Percentiles rank a stretch among this genome's conserved stretches.
Evolutionary conservation across 805 yeast genomes (phyloP).

Genomic region (Lipomyces yamadae): DNA sequence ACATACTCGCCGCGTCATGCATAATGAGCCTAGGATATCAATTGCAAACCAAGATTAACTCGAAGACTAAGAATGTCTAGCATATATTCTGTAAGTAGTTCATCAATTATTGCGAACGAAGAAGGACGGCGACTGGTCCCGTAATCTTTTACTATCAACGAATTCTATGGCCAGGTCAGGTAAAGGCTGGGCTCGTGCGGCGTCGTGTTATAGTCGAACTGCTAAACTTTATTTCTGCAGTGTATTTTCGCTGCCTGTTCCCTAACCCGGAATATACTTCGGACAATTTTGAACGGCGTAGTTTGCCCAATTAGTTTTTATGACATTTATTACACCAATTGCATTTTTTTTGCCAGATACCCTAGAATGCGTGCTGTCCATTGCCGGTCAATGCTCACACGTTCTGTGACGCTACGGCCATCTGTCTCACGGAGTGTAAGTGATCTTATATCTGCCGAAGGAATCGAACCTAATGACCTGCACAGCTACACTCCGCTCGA

Average conservation of each 20-base stretch:
- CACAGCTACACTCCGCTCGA: background rate
- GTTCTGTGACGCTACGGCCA: background rate
- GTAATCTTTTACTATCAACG: too few relatives aligned
- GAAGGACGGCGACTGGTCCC: too few relatives aligned
- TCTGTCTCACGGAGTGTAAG: constrained; percentile 1
- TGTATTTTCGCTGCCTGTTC: background rate
- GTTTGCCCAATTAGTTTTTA: background rate
- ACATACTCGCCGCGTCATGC: constrained; percentile 36
- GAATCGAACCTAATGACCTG: background rate
- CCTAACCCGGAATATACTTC: background rate
- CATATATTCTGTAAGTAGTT: background rate
- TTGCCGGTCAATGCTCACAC: background rate
- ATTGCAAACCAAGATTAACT: background rate
- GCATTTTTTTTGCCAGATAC: background rate
- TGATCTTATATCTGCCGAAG: background rate
- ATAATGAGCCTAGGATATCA: constrained; percentile 5
- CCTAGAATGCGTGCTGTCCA: background rate
- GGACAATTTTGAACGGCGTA: too few relatives aligned
- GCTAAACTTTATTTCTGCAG: background rate
- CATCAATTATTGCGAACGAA: background rate
- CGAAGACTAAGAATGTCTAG: background rate
- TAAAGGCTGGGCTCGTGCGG: background rate
- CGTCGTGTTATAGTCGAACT: background rate
- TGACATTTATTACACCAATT: background rate
- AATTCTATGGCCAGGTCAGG: too few relatives aligned